Percentiles rank a stretch among this genome's conserved stretches.
phyloP scores from a whole-genome alignment of 768 basidiomycete species.

The Hygrophorus russula region DNA sequence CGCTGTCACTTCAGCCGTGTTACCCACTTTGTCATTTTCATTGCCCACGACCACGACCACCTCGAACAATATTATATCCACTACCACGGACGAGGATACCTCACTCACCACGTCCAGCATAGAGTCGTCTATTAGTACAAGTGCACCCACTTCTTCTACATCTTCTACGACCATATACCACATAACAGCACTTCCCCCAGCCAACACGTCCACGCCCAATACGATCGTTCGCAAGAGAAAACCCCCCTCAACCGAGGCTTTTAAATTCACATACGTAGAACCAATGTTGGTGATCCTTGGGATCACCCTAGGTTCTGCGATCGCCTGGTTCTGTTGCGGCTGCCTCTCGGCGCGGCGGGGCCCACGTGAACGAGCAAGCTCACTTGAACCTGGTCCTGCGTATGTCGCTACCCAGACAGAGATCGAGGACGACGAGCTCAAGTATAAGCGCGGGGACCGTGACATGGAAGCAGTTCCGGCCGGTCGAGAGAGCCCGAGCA shows the following conservation, averaged over 20 bases:
- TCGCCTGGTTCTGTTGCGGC: slow-evolving; percentile 25
- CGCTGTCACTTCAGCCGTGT: slow-evolving; percentile 9
- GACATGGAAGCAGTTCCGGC: not conserved
- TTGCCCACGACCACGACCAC: slow-evolving; percentile 3
- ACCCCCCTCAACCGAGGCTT: slow-evolving; percentile 2
- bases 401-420: slow-evolving; percentile 15
- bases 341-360: slow-evolving; percentile 15
- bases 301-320: slow-evolving; percentile 18
- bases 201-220: slow-evolving; percentile 9
- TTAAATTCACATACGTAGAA: slow-evolving; percentile 16
- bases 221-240: slow-evolving; percentile 9
- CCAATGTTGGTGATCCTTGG: slow-evolving; percentile 22
- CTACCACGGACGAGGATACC: slow-evolving; percentile 3
- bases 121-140: not conserved
- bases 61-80: no score
- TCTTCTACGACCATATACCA: slow-evolving; percentile 16
- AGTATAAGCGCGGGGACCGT: not conserved
- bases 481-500: not conserved
- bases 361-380: slow-evolving; percentile 5
- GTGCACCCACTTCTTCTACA: slow-evolving; percentile 5
- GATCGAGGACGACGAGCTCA: not conserved
- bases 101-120: slow-evolving; percentile 5
- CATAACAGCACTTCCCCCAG: slow-evolving; percentile 21
- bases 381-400: slow-evolving; percentile 12
- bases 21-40: not conserved